Base-by-base conservation (phyloP, 257 asterid species). In the Solanum sejunctum region DNA sequence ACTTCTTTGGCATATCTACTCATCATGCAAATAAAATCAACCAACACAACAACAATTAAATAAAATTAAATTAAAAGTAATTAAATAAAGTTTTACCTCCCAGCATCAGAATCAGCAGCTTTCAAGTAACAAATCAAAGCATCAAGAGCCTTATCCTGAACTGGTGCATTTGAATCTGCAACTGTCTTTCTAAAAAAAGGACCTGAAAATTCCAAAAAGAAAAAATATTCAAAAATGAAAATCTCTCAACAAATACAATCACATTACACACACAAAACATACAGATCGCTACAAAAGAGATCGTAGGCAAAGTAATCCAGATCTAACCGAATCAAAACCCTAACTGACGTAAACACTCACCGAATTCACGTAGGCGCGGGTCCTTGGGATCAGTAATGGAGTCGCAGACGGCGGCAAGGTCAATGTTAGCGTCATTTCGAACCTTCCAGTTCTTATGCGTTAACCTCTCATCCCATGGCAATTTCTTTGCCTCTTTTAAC, bases 401-500 rank as follows among this genome's bases (percentile, higher is more conserved):
- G 88, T 93, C 97, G 88, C 97, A 97, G 81, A 97, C 91, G 41
- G 96, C 92, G 41, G 99, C 99, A 89, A 97, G 91, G 91, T 97
- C 99, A 85, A 97, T 94, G 84, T 97, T 97, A 32, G 92, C 99
- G 84, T 95, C 99, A 81, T 95, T 97, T 87, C 99, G 90, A n/a
- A 97, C 99, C 89, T 97, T 97, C 99, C 99, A 97, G 85, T 95
- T 97, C 93, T 95, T 97, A 87, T 97, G 99, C 93, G 92, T 70
- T 89, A 97, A 88, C 58, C 99, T 93, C 85, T 97, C 99, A 92
- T 94, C 99, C 99, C 99, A 97, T 5, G 98, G 93, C 86, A 94
- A 90, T 87, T 97, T 97, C 96, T 97, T 97, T 69, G 99, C 99
- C 94, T 94, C 99, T 94, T 95, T 97, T 96, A 97, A 91, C 83